Conservation (phyloP, 306 rosid species). For the Rosa rugosa region DNA sequence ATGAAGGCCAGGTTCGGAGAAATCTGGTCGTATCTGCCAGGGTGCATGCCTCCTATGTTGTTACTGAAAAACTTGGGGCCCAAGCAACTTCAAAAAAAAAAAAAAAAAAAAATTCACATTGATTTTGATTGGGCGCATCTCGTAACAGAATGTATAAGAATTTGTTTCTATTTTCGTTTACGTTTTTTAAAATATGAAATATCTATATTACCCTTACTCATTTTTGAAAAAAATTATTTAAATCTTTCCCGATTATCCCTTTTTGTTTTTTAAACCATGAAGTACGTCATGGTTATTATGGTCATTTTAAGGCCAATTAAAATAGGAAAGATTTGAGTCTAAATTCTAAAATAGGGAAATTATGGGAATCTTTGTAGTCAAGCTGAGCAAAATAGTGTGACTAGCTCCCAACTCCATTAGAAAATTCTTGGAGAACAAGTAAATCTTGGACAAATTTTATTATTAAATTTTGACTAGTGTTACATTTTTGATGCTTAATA, state of each 20-base stretch:
- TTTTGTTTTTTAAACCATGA: too few relatives aligned
- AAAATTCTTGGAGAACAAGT: neutral
- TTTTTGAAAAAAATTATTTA: too few relatives aligned
- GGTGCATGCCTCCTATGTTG: neutral
- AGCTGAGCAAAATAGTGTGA: neutral
- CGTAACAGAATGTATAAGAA: neutral
- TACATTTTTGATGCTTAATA: too few relatives aligned
- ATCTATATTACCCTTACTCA: neutral
- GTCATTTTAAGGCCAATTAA: neutral
- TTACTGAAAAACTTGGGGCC: conserved; percentile 27
- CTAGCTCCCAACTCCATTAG: neutral
- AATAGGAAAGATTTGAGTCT: neutral
- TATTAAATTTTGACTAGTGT: too few relatives aligned
- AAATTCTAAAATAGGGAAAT: neutral
- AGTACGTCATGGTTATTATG: neutral
- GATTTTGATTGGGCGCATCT: neutral
- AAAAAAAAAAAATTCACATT: conserved; percentile 1
- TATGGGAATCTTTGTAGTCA: neutral
- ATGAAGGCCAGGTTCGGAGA: neutral
- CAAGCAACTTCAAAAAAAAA: conserved; percentile 20
- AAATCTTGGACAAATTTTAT: too few relatives aligned
- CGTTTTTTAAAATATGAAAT: neutral
- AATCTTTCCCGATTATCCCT: neutral
- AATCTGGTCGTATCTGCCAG: conserved; percentile 14
- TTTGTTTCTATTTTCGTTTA: neutral